phyloP scores from a whole-genome alignment of 1,284 basidiomycete genomes.

The Ustilago bromivora region DNA sequence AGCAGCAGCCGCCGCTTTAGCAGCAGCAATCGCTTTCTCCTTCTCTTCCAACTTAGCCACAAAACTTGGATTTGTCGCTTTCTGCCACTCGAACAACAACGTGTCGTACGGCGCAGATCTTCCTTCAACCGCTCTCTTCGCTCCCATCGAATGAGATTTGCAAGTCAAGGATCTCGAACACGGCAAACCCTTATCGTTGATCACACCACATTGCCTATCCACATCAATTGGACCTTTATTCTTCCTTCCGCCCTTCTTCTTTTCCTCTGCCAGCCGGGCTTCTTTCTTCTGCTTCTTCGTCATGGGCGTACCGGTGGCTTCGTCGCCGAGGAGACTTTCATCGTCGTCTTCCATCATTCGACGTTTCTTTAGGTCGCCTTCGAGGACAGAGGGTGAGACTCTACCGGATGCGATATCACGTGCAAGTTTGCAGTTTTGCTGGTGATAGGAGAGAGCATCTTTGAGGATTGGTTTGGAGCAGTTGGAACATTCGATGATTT shows the following conservation, averaged over 20 bases:
- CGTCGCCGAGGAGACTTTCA: conserved; percentile 37
- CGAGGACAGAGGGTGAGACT: conserved; percentile 55
- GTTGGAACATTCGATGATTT: conserved; percentile 57
- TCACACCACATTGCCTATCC: conserved; percentile 95
- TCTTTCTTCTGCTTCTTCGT: conserved; percentile 50
- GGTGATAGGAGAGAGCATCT: conserved; percentile 57
- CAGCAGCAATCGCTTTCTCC: conserved; percentile 63
- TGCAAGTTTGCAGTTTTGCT: conserved; percentile 58
- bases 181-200: conserved; percentile 92
- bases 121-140: conserved; percentile 90
- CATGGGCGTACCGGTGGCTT: conserved; percentile 11
- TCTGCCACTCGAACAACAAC: conserved; percentile 85
- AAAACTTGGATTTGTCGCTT: conserved; percentile 89
- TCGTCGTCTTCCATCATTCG: conserved; percentile 52
- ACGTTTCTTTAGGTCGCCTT: conserved; percentile 48
- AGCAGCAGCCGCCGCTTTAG: conserved; percentile 52
- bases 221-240: conserved; percentile 74
- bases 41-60: conserved; percentile 84
- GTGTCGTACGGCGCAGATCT: conserved; percentile 88
- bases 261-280: conserved; percentile 33
- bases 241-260: conserved; percentile 54
- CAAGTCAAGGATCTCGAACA: conserved; percentile 97
- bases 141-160: conserved; percentile 97
- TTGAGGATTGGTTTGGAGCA: conserved; percentile 60
- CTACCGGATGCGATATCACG: conserved; percentile 57